Evolutionary conservation across 495 filamentous ascomycete genomes (phyloP).

Genomic region (Podospora didyma): DNA sequence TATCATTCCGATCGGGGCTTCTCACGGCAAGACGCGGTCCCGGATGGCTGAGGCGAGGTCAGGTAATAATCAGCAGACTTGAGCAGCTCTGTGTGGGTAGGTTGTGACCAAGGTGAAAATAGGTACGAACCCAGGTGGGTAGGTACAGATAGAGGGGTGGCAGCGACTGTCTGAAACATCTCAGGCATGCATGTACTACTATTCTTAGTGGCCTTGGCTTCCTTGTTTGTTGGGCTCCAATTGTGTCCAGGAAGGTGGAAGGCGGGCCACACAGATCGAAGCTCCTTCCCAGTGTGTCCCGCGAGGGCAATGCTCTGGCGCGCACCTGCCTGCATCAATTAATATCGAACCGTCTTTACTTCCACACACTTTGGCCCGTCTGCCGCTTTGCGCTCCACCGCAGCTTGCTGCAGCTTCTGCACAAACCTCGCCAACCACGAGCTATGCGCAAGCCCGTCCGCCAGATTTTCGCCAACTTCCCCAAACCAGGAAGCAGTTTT

Average conservation of each 20-base stretch:
- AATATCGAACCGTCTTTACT: slow-evolving; percentile 20
- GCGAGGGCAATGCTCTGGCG: background rate
- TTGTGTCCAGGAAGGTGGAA: background rate
- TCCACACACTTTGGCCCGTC: background rate
- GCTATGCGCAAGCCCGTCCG: background rate
- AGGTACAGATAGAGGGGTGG: background rate
- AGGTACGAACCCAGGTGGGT: background rate
- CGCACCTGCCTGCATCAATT: slow-evolving; percentile 12
- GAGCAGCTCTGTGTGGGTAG: background rate
- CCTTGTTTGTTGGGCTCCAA: slow-evolving; percentile 5
- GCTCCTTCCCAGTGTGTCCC: background rate
- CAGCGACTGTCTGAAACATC: background rate
- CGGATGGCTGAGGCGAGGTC: background rate
- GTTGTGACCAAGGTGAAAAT: background rate
- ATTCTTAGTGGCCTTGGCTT: slow-evolving; percentile 7
- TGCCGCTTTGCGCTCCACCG: too few species aligned
- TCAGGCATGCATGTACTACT: background rate
- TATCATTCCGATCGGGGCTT: background rate
- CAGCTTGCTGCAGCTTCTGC: background rate
- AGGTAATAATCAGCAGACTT: background rate
- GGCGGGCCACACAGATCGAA: background rate
- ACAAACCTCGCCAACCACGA: background rate
- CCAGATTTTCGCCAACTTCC: background rate
- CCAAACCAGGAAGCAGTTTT: slow-evolving; percentile 3
- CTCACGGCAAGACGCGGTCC: background rate